A percentile compares a stretch with the other conserved stretches of the same genome.
phyloP scores from a whole-genome alignment of 768 basidiomycete genomes.

The Leccinum disarticulatum region DNA sequence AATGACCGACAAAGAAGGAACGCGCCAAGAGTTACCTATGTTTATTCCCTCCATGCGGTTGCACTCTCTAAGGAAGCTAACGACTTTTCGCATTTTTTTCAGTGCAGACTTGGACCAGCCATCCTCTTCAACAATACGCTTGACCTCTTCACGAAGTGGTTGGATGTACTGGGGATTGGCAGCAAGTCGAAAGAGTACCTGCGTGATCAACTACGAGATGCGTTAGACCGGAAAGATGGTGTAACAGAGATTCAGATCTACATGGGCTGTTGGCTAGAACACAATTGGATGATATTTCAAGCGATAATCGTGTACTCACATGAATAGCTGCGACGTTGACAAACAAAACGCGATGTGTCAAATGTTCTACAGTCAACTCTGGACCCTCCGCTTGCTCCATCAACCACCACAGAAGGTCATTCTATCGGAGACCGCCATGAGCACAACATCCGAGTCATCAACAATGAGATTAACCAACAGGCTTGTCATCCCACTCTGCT shows the following conservation, averaged over 20 bases:
- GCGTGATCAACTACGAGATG: neutral
- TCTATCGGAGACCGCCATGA: neutral
- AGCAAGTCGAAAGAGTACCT: conserved; percentile 1
- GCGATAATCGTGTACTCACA: neutral
- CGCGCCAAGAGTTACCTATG: neutral
- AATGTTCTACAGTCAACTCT: neutral
- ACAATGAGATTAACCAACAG: neutral
- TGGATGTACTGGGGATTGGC: neutral
- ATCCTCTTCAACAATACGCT: neutral
- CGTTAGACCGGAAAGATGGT: neutral
- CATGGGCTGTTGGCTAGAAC: neutral
- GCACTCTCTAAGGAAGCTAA: conserved; percentile 10
- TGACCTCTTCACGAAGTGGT: conserved; percentile 10
- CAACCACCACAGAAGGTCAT: conserved; percentile 1
- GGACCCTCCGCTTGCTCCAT: conserved; percentile 10
- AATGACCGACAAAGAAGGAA: neutral
- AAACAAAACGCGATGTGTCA: neutral
- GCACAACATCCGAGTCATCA: neutral
- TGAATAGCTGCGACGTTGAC: neutral
- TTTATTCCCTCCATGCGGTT: conserved; percentile 4
- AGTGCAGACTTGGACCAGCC: conserved; percentile 6
- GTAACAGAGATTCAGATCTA: neutral
- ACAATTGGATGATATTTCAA: neutral
- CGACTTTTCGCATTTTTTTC: conserved; percentile 6
- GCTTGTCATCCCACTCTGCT: neutral